Conservation (phyloP, 1,284 basidiomycete genomes). For the Chondrostereum purpureum region DNA sequence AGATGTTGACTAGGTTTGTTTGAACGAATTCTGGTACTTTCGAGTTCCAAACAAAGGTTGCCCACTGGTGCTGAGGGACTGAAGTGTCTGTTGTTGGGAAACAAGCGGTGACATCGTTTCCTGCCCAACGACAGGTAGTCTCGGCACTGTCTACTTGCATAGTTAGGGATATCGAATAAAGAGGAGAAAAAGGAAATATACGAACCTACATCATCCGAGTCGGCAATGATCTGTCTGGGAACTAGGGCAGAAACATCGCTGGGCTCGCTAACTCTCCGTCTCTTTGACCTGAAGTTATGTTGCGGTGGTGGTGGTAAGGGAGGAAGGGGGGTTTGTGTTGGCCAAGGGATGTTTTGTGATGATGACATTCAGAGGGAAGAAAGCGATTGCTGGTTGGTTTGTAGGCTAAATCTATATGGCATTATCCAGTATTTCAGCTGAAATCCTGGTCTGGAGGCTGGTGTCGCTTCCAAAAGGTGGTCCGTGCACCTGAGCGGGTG, state of each 20-base stretch:
- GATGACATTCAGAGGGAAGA: conserved; percentile 5
- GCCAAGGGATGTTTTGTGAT: conserved; percentile 11
- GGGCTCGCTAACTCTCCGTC: conserved; percentile 1
- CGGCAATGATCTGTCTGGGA: conserved; percentile 8
- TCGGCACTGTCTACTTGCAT: conserved; percentile 23
- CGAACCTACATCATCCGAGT: conserved; percentile 26
- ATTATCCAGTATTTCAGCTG: conserved; percentile 30
- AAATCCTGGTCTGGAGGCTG: neutral
- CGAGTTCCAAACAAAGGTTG: conserved; percentile 60
- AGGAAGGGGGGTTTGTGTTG: conserved; percentile 10
- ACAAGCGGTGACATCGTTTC: conserved; percentile 67
- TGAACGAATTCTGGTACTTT: conserved; percentile 39
- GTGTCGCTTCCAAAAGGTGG: neutral
- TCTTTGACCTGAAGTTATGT: conserved; percentile 12
- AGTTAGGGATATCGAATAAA: conserved; percentile 5
- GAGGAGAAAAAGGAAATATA: conserved; percentile 22
- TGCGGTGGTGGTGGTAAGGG: conserved; percentile 13
- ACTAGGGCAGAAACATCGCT: conserved; percentile 7
- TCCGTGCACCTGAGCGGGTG: neutral
- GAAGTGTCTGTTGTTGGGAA: conserved; percentile 48
- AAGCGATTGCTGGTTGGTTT: neutral
- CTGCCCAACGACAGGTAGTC: conserved; percentile 34
- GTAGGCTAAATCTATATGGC: conserved; percentile 23
- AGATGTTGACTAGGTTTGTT: conserved; percentile 46
- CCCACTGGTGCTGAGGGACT: conserved; percentile 63